Base-by-base conservation (phyloP, 1,284 basidiomycete species). In the Trichosporon ovoides region DNA sequence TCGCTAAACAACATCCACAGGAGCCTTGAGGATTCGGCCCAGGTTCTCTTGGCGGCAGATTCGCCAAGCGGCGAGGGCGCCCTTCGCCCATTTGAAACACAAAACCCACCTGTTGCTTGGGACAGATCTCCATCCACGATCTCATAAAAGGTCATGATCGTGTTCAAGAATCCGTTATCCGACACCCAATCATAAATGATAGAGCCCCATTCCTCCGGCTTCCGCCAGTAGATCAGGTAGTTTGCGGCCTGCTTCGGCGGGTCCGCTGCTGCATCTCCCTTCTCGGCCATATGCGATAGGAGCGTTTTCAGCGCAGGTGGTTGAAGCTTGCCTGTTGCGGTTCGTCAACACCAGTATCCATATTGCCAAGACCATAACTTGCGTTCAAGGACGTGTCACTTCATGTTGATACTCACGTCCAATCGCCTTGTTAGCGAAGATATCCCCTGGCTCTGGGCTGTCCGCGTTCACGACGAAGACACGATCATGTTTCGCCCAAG, bases 131-230 rank as follows among this genome's bases (percentile, higher is more conserved):
- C 80, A 53, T 81, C 79, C 0, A 76, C 78, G 19, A 83, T 69
- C 66, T 83, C 82, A 63, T 80, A 82, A 52, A 82, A 77, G 0
- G 82, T 83, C 76, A 83, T 76, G 66, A 83, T 81, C 33, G 75
- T 77, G 38, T 76, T 75, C 24, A 74, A 79, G 61, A 81, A 75
- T 0, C 82, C 82, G 24, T 79, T 81, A 16, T 77, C 76, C n/a
- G 74, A 74, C 33, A 80, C 80, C 81, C 81, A 83, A 35, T 77
- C 73, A 61, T 81, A 80, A 43, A 83, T 80, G 16, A 76, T 53
- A 18, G 75, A 66, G 2, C 77, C 81, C 81, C 81, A 82, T 64
- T 82, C 81, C 16, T 79, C 79, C 0, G 81, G 80, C 58, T 77
- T 79, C 28, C 74, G 73, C 82, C 82, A 83, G 62, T 79, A 81